A percentile compares a stretch with the other conserved stretches of the same genome.
Evolutionary conservation across 2,329 filamentous ascomycete species (phyloP).

Genomic region (Aspergillus candidus): DNA sequence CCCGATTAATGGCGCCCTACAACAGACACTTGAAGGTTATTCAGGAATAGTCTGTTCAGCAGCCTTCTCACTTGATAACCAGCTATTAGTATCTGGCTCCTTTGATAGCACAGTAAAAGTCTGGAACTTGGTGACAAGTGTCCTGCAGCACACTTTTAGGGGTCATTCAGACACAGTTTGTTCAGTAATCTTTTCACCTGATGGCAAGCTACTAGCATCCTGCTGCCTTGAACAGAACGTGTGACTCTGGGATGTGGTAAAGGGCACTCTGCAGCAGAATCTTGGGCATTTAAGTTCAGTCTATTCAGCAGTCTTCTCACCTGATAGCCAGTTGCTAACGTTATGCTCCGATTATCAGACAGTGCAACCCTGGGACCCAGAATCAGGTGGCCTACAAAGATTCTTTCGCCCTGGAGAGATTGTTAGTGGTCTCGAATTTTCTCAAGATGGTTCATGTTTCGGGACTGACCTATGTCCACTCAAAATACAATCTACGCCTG

Average conservation of each 20-base stretch:
- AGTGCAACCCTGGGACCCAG: conserved; percentile 13
- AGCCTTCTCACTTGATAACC: no score
- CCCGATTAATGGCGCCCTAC: no score
- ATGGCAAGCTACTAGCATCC: no score
- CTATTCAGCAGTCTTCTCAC: conserved; percentile 5
- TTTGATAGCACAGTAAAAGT: no score
- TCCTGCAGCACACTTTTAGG: background rate
- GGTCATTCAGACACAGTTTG: conserved; percentile 2
- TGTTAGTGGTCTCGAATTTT: conserved; percentile 3
- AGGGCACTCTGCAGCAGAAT: no score
- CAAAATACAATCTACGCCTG: background rate
- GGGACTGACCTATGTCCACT: conserved; percentile 4
- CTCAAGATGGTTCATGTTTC: conserved; percentile 1
- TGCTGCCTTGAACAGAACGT: no score
- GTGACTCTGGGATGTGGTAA: no score
- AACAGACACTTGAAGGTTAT: no score
- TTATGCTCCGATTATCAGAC: conserved; percentile 11
- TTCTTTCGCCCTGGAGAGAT: conserved; percentile 2
- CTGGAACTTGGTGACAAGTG: no score
- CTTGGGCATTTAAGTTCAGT: no score
- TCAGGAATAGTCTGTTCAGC: no score
- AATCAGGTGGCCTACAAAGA: conserved; percentile 8
- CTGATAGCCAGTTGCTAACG: conserved; percentile 16
- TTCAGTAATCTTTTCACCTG: background rate
- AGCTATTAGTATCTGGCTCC: no score